Evolutionary conservation across 225 moss, liverwort and hornwort genomes (phyloP).

Genomic region (Rhytidiadelphus loreus): DNA sequence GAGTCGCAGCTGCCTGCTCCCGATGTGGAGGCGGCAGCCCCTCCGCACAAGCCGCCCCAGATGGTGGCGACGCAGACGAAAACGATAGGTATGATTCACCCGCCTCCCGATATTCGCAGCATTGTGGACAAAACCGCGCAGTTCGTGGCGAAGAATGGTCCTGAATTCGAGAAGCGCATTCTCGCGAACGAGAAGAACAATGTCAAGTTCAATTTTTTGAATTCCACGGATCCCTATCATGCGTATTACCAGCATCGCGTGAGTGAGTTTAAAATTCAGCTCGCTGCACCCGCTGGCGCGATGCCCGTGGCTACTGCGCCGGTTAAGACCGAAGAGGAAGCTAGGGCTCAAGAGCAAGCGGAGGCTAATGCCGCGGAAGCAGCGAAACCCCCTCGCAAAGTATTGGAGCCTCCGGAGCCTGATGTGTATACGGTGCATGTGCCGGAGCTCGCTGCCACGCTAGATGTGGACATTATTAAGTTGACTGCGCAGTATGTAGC

Average conservation of each 20-base stretch:
- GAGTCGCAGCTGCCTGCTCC: slow-evolving; percentile 48
- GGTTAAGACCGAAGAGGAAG: slow-evolving; percentile 58
- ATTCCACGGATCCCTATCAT: slow-evolving; percentile 90
- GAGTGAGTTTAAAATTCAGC: slow-evolving; percentile 73
- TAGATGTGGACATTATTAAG: slow-evolving; percentile 95
- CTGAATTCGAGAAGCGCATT: slow-evolving; percentile 98
- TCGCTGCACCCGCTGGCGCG: slow-evolving; percentile 53
- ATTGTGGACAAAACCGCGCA: slow-evolving; percentile 99
- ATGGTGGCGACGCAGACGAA: slow-evolving; percentile 96
- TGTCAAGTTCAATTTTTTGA: slow-evolving; percentile 97
- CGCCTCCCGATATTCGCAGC: slow-evolving; percentile 93
- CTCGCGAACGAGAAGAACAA: slow-evolving; percentile 98
- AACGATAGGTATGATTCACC: slow-evolving; percentile 98
- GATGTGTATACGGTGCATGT: slow-evolving; percentile 81
- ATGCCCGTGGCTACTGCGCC: slow-evolving; percentile 15
- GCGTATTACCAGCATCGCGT: slow-evolving; percentile 97
- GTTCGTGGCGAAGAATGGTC: slow-evolving; percentile 95
- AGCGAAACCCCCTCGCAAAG: slow-evolving; percentile 52
- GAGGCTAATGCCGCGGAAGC: slow-evolving; percentile 23
- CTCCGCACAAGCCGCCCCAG: slow-evolving; percentile 39
- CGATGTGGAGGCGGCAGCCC: slow-evolving; percentile 28
- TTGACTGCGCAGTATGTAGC: slow-evolving; percentile 96
- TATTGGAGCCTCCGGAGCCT: slow-evolving; percentile 77
- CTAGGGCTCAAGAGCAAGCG: slow-evolving; percentile 31
- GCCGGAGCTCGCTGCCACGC: slow-evolving; percentile 56